Base-by-base conservation (phyloP, 176 grass and related monocot species). In the Carex parvula region DNA sequence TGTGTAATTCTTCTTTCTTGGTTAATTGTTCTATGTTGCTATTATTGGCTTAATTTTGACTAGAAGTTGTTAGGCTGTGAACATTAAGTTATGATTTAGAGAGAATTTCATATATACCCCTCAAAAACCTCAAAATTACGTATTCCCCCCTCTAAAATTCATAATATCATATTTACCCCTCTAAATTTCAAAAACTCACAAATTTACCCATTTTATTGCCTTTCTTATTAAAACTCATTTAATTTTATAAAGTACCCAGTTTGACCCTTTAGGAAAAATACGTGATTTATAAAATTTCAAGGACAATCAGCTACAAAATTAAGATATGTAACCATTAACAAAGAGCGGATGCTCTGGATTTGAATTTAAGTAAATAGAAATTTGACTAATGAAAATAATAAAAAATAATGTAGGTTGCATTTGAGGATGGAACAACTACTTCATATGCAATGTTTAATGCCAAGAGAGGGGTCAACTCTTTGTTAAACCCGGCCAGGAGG, bases 391-490 rank as follows among this genome's bases (percentile, higher is more conserved):
- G 11, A 50, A 74, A 59, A 74, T 11, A 6, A 73, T 79, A 84
- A 79, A 85, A 52, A 84, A 87, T 24, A 79, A 98, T 88, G 41
- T 81, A 98, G 95, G 86, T 94, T 84, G 92, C 95, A 73, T 98
- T 94, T 89, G 95, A 98, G 88, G 91, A 90, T 88, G 95, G 95
- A 87, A 94, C 72, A 73, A 93, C 88, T 48, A 98, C 95, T 65
- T 91, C 95, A 55, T 98, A 98, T 5, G 95, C 95, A 5, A 88
- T 94, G 75, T 83, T 93, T 68, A 98, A 89, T 83, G 92, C 95
- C 95, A 98, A 93, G 95, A 98, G 92, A 98, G 95, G 89, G 92
- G 95, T 60, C 52, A 91, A 73, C 58, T 98, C 81, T 98, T 94
- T 86, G 86, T 98, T 58, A 50, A 78, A 71, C 92, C 95, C 35